Evolutionary conservation across 305 asterid genomes (phyloP).

Genomic region (Solanum chacoense): DNA sequence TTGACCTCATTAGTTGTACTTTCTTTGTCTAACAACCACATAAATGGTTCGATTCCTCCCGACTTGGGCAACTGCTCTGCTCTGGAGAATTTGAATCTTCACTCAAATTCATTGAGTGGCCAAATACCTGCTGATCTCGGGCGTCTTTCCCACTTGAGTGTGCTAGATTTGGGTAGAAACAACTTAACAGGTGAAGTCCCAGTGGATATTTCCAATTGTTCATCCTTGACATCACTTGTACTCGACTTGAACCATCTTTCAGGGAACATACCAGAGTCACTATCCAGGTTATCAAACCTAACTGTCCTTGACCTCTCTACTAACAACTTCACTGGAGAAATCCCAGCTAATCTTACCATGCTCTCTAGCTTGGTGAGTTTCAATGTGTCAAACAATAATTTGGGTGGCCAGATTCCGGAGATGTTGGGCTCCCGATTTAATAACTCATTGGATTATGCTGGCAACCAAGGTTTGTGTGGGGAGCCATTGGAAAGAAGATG

Average conservation of each 20-base stretch:
- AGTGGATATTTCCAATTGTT: constrained; percentile 37
- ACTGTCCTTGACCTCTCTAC: constrained; percentile 21
- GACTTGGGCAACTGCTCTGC: constrained; percentile 49
- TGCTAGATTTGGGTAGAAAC: constrained; percentile 55
- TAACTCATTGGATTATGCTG: constrained; percentile 27
- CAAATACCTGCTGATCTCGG: constrained; percentile 40
- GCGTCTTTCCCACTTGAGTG: constrained; percentile 30
- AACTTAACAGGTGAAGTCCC: constrained; percentile 56
- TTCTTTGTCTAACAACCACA: constrained; percentile 49
- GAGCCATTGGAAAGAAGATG: constrained; percentile 44
- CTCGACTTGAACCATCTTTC: constrained; percentile 36
- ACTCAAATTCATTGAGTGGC: constrained; percentile 39
- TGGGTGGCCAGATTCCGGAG: constrained; percentile 48
- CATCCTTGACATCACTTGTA: constrained; percentile 28
- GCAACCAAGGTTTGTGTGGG: constrained; percentile 52
- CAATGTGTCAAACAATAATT: constrained; percentile 44
- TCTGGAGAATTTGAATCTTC: constrained; percentile 41
- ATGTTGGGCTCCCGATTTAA: constrained; percentile 36
- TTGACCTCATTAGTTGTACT: constrained; percentile 46
- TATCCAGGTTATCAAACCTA: constrained; percentile 22
- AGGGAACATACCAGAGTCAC: constrained; percentile 23
- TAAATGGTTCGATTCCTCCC: constrained; percentile 49
- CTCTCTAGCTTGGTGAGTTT: constrained; percentile 30
- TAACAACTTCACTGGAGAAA: constrained; percentile 36
- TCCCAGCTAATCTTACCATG: constrained; percentile 42